Evolutionary conservation across 257 asterid genomes (phyloP), one percentile per base, ranked within the genome.

Genomic region (Ballota nigra): DNA sequence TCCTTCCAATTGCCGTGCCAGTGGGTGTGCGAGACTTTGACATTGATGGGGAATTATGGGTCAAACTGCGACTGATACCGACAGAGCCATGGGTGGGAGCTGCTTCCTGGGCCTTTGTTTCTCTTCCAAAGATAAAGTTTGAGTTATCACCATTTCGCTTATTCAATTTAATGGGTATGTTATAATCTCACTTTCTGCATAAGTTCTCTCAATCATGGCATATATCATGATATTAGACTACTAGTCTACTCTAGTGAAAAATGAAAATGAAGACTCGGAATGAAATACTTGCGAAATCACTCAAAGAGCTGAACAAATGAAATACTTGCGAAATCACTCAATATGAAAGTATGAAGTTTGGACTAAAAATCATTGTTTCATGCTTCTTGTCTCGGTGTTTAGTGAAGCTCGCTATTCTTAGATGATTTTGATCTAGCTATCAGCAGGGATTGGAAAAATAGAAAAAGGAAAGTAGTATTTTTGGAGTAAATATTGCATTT

Each of bases 61-160:
- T 95, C 73, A 92, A 95, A 71, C 70, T 95, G 80, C 77, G 99
- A 70, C 69, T 95, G 64, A 87, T 95, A 86, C 97, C 96, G 67
- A 78, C 96, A 66, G 93, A 89, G 77, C 99, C 99, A n/a, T 95
- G 97, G 96, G 96, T 95, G 66, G 99, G 99, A 80, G 95, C 98
- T 70, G 97, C 82, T 83, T 89, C 99, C 8, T 95, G 99, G 99
- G 99, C 99, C 24, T 95, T 95, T 72, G 98, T 88, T 70, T 89
- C 99, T 79, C 96, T 92, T 76, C 99, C 99, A 13, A 95, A 89
- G 88, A 95, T 92, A 79, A 95, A 89, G 83, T 86, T 95, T 62
- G 96, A 92, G 79, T 65, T 95, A 66, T 95, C 99, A 22, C 95
- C 97, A 63, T 95, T 91, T 78, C 98, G 99, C 71, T 80, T 95